Base-by-base conservation (phyloP, 306 rosid species). In the Coriaria nepalensis region DNA sequence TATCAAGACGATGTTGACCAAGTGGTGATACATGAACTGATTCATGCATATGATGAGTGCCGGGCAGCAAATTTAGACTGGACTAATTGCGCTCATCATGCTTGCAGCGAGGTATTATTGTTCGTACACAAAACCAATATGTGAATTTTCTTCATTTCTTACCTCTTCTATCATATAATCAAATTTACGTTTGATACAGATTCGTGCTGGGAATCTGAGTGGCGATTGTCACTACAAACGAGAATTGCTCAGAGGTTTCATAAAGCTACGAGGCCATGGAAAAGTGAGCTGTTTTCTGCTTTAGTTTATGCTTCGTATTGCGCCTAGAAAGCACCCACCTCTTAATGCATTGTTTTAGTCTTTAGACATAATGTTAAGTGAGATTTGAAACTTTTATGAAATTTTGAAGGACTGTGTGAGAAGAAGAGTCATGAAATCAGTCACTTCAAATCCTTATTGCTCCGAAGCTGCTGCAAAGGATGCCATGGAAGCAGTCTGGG, bases 171-270 rank as follows among this genome's bases (percentile, higher is more conserved):
- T 52, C 15, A 7, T 54, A 2, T 20, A 50, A 46, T 55, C 11
- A 45, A 37, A 33, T 52, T 51, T 9, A 55, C n/a, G 8, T 59
- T 42, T 56, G 52, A 37, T 54, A 68, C 83, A 87, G 97, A 79
- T 88, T 62, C 76, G 97, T 56, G 86, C 97, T 43, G 78, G 73
- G 53, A 95, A 88, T 79, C 67, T 88, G 34, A 88, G 93, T 48
- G 97, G 97, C 58, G 93, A 88, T 66, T 84, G 97, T 58, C 97
- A 84, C 78, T 88, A 59, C 55, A 84, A 88, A 58, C 74, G 84
- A 59, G 97, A 83, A 67, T 63, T 88, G 20, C 59, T 88, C 50
- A 73, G 83, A 49, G 83, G 90, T 56, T 57, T 49, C 60, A 4
- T 72, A 51, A 84, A 73, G 48, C 44, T 88, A 37, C 70, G 75